Evolutionary conservation across 768 basidiomycete genomes (phyloP), one percentile per base, ranked within the genome.

Genomic region (Coprinopsis marcescibilis): DNA sequence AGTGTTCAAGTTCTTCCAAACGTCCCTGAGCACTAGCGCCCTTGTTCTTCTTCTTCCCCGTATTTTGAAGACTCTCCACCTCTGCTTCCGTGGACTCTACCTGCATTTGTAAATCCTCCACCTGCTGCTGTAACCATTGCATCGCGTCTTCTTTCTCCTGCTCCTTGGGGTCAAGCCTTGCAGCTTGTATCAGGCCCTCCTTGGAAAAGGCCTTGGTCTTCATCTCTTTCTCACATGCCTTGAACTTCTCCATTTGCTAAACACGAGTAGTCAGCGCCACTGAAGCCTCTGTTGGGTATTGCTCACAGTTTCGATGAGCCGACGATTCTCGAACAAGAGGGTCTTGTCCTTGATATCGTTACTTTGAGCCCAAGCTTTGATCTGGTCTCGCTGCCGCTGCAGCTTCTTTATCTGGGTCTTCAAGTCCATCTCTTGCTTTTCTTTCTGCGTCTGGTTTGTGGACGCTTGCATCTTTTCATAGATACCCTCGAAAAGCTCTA

Each of bases 241-340:
- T 99, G 81, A 99, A 99, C 63, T 92, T 94, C 73, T 99, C 96
- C 96, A 99, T 99, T 98, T 98, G 96, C 96, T 98, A 66, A 47
- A 51, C 20, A 32, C 36, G 3, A 24, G 43, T 20, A 24, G 32
- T 32, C 7, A 13, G 26, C n/a, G 14, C 35, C 38, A 40, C 17
- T 33, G 13, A 17, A 17, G 20, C n/a, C 15, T 19, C 17, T 8
- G 8, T 25, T 29, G 34, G 43, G 14, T 25, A 34, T 45, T 14
- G 70, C 87, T 69, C 64, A 98, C 96, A 60, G 91, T 94, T 71
- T 99, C 96, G 62, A 99, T 99, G 51, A 98, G 73, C 66, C 83
- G 85, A 57, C 96, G 83, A 73, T 95, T 93, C 35, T 98, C 96
- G 60, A 95, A 68, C 57, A 99, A 73, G 50, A 79, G 72, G 12